These are phyloP conservation scores for Periconia digitata DNA, from an alignment of 2,329 filamentous ascomycete species.

Conservation along the genomic window DNA sequence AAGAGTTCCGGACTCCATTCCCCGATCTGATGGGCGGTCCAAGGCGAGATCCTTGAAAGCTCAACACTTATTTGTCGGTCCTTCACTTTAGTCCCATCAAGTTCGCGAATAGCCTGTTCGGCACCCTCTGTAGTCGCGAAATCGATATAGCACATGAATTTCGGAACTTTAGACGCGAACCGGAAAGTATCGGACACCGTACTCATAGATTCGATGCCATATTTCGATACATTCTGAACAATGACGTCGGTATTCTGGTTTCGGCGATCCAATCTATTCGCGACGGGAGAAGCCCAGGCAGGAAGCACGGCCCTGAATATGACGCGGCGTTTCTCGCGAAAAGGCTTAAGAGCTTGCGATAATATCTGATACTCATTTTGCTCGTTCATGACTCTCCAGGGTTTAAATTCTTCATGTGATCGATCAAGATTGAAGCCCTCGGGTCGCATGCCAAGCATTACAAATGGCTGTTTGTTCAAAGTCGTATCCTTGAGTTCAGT, in stretches of 20 bases:
- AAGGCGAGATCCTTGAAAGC: not conserved
- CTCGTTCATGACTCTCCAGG: constrained; percentile 13
- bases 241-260: constrained; percentile 10
- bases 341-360: constrained; percentile 11
- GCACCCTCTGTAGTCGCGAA: constrained; percentile 27
- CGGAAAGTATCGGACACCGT: constrained; percentile 10
- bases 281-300: constrained; percentile 14
- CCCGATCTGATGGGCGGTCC: constrained; percentile 18
- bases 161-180: constrained; percentile 6
- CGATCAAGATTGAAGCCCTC: too few relatives aligned
- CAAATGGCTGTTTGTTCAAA: not conserved
- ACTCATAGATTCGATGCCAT: constrained; percentile 20
- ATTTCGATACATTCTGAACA: constrained; percentile 12
- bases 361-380: not conserved
- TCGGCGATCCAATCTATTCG: not conserved
- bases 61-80: constrained; percentile 11
- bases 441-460: not conserved
- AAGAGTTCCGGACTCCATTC: constrained; percentile 14
- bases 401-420: constrained; percentile 6
- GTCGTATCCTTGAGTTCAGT: constrained; percentile 7
- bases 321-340: constrained; percentile 24
- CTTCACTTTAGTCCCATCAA: constrained; percentile 18
- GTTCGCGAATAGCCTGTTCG: constrained; percentile 14
- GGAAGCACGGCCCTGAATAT: constrained; percentile 18
- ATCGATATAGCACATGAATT: constrained; percentile 21